Conservation (phyloP, 2,329 filamentous ascomycete species). For the Fusarium sp. region DNA sequence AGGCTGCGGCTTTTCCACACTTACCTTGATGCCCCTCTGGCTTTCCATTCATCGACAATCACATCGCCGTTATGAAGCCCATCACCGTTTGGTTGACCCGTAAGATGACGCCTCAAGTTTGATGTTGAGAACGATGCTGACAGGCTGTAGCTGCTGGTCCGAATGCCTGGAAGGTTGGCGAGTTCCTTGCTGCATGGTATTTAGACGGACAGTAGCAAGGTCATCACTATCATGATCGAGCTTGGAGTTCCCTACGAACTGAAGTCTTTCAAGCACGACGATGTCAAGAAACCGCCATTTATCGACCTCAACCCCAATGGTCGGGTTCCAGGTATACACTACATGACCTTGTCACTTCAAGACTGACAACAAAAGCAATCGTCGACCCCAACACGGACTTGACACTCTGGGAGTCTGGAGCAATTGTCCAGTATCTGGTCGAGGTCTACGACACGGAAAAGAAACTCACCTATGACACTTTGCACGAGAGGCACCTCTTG, state of each 20-base stretch:
- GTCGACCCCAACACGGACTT: neutral
- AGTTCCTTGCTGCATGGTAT: neutral
- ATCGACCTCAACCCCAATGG: neutral
- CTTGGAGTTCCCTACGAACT: neutral
- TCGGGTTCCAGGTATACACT: neutral
- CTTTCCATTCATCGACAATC: neutral
- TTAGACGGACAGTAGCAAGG: neutral
- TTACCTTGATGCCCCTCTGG: neutral
- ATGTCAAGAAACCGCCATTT: neutral
- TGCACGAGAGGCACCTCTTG: neutral
- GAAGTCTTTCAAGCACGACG: neutral
- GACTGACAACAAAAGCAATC: neutral
- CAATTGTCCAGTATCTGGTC: neutral
- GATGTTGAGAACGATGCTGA: neutral
- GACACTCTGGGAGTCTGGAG: neutral
- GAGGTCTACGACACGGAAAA: neutral
- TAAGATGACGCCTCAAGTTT: rapidly evolving
- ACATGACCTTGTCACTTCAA: neutral
- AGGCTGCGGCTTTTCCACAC: neutral
- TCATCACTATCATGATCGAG: neutral
- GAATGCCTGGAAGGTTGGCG: neutral
- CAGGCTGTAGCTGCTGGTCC: neutral
- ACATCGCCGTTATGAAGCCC: neutral
- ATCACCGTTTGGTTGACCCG: neutral
- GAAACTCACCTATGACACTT: neutral